Percentiles rank a stretch among this genome's conserved stretches.
Conservation (phyloP, 2,329 filamentous ascomycete species). For the Fragosphaeria purpurea region DNA sequence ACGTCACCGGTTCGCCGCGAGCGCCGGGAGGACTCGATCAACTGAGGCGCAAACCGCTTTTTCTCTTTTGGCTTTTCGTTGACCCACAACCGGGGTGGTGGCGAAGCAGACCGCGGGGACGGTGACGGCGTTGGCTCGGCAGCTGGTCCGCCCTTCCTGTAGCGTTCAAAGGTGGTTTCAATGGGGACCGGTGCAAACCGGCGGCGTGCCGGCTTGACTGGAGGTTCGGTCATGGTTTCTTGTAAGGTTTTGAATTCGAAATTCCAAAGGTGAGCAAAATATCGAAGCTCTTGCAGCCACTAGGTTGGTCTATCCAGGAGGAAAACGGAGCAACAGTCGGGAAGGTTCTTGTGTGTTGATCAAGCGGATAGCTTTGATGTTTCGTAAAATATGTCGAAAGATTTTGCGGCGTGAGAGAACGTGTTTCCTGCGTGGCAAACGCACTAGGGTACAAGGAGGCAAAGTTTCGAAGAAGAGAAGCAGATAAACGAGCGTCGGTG, state of each 20-base stretch:
- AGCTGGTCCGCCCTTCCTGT: slow-evolving; percentile 32
- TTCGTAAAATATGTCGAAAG: too few relatives aligned
- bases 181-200: slow-evolving; percentile 61
- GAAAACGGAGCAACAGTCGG: too few relatives aligned
- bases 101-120: slow-evolving; percentile 34
- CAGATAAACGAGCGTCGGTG: slow-evolving; percentile 4
- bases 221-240: slow-evolving; percentile 1
- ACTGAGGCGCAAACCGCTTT: slow-evolving; percentile 61
- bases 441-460: too few relatives aligned
- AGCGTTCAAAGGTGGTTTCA: slow-evolving; percentile 58
- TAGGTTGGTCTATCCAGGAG: too few relatives aligned
- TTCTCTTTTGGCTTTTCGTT: slow-evolving; percentile 19
- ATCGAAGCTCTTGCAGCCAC: too few relatives aligned
- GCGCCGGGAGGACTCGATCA: slow-evolving; percentile 71
- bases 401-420: too few relatives aligned
- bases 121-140: slow-evolving; percentile 47
- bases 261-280: too few relatives aligned
- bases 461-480: not conserved
- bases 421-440: too few relatives aligned
- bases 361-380: too few relatives aligned
- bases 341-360: too few relatives aligned
- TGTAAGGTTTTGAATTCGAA: not conserved
- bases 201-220: slow-evolving; percentile 19
- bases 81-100: slow-evolving; percentile 7
- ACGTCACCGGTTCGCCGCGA: slow-evolving; percentile 57